phyloP scores from a whole-genome alignment of 2,329 filamentous ascomycete species.

The Akanthomyces muscarius region DNA sequence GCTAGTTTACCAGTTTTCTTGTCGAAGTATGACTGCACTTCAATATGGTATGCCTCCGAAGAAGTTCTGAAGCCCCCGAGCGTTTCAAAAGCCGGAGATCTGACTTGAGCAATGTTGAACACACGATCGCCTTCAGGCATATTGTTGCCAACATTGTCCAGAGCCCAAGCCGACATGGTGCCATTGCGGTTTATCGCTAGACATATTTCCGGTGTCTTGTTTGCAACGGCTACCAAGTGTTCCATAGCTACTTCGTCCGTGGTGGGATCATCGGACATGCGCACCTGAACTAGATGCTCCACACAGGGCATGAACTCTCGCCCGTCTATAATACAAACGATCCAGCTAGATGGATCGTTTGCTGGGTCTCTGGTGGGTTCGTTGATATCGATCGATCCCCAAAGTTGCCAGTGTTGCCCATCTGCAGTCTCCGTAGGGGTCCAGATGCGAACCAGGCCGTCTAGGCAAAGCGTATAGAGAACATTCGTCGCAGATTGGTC shows the following conservation, averaged over 20 bases:
- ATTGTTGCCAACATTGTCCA: conserved; percentile 79
- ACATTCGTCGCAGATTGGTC: conserved; percentile 82
- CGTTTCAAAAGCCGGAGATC: conserved; percentile 51
- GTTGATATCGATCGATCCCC: conserved; percentile 74
- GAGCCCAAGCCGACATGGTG: conserved; percentile 85
- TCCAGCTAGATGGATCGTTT: conserved; percentile 23
- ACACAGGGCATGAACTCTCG: conserved; percentile 74
- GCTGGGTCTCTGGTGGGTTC: conserved; percentile 57
- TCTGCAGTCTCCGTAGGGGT: conserved; percentile 68
- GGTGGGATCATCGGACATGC: conserved; percentile 51
- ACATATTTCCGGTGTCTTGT: conserved; percentile 81
- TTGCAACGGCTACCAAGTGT: conserved; percentile 81
- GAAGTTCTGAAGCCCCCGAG: conserved; percentile 31
- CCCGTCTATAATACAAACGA: conserved; percentile 76
- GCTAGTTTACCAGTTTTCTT: conserved; percentile 60
- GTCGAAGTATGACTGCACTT: conserved; percentile 71
- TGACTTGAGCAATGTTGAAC: conserved; percentile 82
- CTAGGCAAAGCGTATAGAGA: conserved; percentile 82
- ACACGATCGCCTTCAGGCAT: conserved; percentile 61
- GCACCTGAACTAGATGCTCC: conserved; percentile 65
- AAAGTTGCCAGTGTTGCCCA: conserved; percentile 70
- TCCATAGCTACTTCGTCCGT: conserved; percentile 70
- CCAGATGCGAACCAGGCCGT: conserved; percentile 81
- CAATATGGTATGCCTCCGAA: conserved; percentile 47
- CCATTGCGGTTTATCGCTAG: conserved; percentile 80